Percentiles rank a stretch among this genome's conserved stretches.
These are phyloP conservation scores for Cenchrus fungigraminus DNA, from an alignment of 176 grass and related monocot genomes.

Conservation along the genomic window DNA sequence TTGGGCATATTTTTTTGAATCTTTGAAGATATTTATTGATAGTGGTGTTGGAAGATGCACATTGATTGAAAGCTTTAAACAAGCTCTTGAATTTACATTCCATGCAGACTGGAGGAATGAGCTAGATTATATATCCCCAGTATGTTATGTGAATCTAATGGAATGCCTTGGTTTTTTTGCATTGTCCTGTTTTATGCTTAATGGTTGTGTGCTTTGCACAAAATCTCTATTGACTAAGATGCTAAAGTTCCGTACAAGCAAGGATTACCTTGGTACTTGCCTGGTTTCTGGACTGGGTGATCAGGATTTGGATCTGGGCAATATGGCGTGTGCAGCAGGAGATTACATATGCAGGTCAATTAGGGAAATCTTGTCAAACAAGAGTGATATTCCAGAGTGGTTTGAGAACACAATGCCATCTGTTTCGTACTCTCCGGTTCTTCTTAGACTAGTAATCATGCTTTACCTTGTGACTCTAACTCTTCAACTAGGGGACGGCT, in stretches of 20 bases:
- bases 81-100: constrained; percentile 54
- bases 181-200: constrained; percentile 32
- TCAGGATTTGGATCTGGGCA: background rate
- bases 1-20: constrained; percentile 57
- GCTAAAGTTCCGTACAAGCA: constrained; percentile 52
- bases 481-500: background rate
- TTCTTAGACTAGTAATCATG: constrained; percentile 56
- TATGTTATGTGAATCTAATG: constrained; percentile 66
- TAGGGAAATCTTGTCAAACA: constrained; percentile 31
- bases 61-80: constrained; percentile 42
- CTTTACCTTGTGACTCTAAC: constrained; percentile 54
- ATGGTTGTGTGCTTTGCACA: constrained; percentile 47
- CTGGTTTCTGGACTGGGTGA: constrained; percentile 17
- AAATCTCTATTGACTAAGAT: constrained; percentile 63
- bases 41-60: constrained; percentile 40
- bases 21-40: constrained; percentile 49
- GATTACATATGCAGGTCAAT: constrained; percentile 34
- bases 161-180: constrained; percentile 66
- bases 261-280: constrained; percentile 47
- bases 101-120: constrained; percentile 25
- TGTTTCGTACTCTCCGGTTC: constrained; percentile 21
- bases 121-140: constrained; percentile 56
- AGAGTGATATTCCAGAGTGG: constrained; percentile 35
- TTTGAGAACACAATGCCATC: background rate
- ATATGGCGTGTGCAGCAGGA: background rate